These are phyloP conservation scores for Aspergillus neotritici DNA, from an alignment of 2,329 filamentous ascomycete genomes.

Conservation along the genomic window DNA sequence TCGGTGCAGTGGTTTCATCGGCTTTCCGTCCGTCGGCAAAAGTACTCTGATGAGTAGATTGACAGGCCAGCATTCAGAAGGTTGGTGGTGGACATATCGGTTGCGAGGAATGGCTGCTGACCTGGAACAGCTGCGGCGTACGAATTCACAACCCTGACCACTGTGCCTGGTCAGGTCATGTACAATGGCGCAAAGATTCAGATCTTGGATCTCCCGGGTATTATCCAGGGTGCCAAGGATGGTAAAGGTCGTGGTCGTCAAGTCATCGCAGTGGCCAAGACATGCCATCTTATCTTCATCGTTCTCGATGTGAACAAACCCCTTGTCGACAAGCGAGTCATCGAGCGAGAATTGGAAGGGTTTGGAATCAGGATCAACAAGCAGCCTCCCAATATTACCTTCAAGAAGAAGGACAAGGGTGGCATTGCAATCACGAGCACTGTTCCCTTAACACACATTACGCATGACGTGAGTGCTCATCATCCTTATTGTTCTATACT, in stretches of 20 bases:
- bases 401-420: constrained; percentile 99
- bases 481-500: not conserved
- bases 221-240: constrained; percentile 97
- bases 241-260: constrained; percentile 95
- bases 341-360: constrained; percentile 90
- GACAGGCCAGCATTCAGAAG: constrained; percentile 93
- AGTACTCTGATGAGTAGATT: constrained; percentile 93
- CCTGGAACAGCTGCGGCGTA: constrained; percentile 68
- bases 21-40: constrained; percentile 96
- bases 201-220: constrained; percentile 96
- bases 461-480: constrained; percentile 57
- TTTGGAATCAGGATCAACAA: constrained; percentile 99
- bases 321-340: constrained; percentile 90
- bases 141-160: constrained; percentile 97
- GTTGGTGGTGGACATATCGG: constrained; percentile 24
- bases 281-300: constrained; percentile 97
- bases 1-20: constrained; percentile 68
- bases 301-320: constrained; percentile 98
- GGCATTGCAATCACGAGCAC: constrained; percentile 96
- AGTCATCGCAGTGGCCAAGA: constrained; percentile 98
- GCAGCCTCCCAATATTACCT: constrained; percentile 93
- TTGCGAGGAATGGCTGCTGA: constrained; percentile 13
- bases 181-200: constrained; percentile 98
- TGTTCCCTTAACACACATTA: constrained; percentile 83
- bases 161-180: constrained; percentile 88